Base-by-base conservation (phyloP, 2,329 filamentous ascomycete species). In the Alternaria metachromatica region DNA sequence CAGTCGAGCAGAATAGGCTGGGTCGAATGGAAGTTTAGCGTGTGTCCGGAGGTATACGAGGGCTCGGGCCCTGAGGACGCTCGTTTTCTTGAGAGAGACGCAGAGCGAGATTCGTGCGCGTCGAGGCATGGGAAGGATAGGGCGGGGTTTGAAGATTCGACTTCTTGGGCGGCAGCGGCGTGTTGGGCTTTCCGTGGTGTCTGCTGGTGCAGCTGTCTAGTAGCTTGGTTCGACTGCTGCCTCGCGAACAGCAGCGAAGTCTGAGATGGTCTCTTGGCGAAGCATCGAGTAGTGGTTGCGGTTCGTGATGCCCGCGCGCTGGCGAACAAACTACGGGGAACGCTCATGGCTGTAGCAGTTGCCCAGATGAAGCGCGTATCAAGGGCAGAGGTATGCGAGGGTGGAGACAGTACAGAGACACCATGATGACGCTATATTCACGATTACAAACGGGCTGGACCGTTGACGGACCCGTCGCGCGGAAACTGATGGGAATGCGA, bases 11-110 rank as follows among this genome's bases (percentile, higher is more conserved):
- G 84, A 15, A 98, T 83, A 0, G 94, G 90, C 21, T 93, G 85
- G 8, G 86, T 74, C 72, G 90, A 96, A 76, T 89, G 90, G 81
- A 92, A 97, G 28, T 84, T 87, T 68, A 92, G 87, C 55, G 96
- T 94, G n/a, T 88, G 89, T 61, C 96, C 96, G 49, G 92, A 91
- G 0, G 95, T 97, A 80, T 99, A 99, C 1, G 93, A 93, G 0
- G 96, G 96, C 77, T 99, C 96, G 1, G 95, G 95, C 0, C 95
- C 95, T 50, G 89, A 90, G 21, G 81, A 76, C 15, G 88, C 87
- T 51, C 90, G 84, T 41, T 91, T 92, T 41, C 91, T 92, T 15
- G 88, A 87, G 50, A 98, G 89, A 10, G 85, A 90, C 6, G 91
- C 91, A 0, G 95, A 84, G 55, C 82, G 73, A 8, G 75, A 78